Evolutionary conservation across 1,284 basidiomycete species (phyloP).

Genomic region (Apiotrichum sp.): DNA sequence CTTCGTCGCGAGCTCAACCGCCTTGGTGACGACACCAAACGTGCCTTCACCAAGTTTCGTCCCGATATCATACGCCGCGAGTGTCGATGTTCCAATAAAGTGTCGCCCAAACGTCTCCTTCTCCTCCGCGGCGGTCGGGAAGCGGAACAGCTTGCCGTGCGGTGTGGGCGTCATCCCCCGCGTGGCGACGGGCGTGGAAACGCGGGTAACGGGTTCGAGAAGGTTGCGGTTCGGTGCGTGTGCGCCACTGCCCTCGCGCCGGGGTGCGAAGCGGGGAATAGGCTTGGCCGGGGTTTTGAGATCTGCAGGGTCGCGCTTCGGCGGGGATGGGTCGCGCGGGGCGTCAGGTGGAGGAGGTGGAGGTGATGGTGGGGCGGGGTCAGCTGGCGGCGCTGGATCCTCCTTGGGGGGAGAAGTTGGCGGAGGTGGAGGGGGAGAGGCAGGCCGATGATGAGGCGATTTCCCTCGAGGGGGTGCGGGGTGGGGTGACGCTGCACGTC

Average conservation of each 20-base stretch:
- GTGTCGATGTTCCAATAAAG: slow-evolving; percentile 69
- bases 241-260: slow-evolving; percentile 32
- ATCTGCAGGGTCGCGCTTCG: slow-evolving; percentile 31
- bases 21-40: slow-evolving; percentile 90
- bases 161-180: neutral
- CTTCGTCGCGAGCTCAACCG: slow-evolving; percentile 59
- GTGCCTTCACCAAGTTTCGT: slow-evolving; percentile 91
- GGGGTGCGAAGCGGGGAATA: slow-evolving; percentile 13
- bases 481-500: no score
- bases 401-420: slow-evolving; percentile 13
- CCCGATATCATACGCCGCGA: slow-evolving; percentile 71
- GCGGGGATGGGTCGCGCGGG: slow-evolving; percentile 3
- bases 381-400: slow-evolving; percentile 14
- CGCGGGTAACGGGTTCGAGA: slow-evolving; percentile 26
- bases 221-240: slow-evolving; percentile 40
- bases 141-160: slow-evolving; percentile 27
- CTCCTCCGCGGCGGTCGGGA: slow-evolving; percentile 61
- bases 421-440: neutral
- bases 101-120: slow-evolving; percentile 57
- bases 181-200: slow-evolving; percentile 15
- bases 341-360: slow-evolving; percentile 15
- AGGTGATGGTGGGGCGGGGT: slow-evolving; percentile 42
- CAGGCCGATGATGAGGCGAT: no score
- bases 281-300: neutral
- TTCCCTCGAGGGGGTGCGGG: no score